Evolutionary conservation across 768 basidiomycete species (phyloP), one percentile per base, ranked within the genome.

Genomic region (Kwoniella newhampshirensis): DNA sequence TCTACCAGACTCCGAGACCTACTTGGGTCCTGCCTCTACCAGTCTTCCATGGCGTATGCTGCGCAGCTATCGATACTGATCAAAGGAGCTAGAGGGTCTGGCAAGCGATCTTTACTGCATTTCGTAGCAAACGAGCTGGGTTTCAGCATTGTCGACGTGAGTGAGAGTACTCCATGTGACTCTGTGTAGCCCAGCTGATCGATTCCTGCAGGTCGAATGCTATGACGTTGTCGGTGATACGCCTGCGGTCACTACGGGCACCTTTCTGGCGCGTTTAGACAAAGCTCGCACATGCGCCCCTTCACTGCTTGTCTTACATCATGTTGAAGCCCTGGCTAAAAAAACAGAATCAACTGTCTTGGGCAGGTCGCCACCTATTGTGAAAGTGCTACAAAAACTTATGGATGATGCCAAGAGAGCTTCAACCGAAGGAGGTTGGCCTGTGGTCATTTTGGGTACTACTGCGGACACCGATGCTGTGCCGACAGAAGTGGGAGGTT

Each of bases 191-290:
- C n/a, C n/a, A 28, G 2, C 41, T 41, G 40, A 40, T 46, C 21
- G 20, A 40, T 35, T 17, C 6, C 37, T 20, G 15, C 59, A 97
- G 92, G 80, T 94, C 42, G 86, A 96, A 60, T 93, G 91, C 71
- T 97, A 85, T 71, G 84, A 89, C 51, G 67, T 92, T 4, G 67
- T 92, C 6, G 87, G 86, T 2, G 93, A 98, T 46, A 86, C 82
- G 40, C 84, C 86, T 41, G 78, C 79, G 1, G 86, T 87, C 63
- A 89, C 89, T 0, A 87, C 89, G 67, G 88, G 82, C 1, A 82
- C 81, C 1, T 78, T 98, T 0, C 81, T 81, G 30, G 85, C 85
- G 3, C 82, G 84, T 13, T 84, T 96, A 61, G 89, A 90, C 50
- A 83, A 86, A 74, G 91, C 90, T 1, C 78, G 81, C 15, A 77